phyloP scores from a whole-genome alignment of 306 rosid species.

The Vigna hirtella region DNA sequence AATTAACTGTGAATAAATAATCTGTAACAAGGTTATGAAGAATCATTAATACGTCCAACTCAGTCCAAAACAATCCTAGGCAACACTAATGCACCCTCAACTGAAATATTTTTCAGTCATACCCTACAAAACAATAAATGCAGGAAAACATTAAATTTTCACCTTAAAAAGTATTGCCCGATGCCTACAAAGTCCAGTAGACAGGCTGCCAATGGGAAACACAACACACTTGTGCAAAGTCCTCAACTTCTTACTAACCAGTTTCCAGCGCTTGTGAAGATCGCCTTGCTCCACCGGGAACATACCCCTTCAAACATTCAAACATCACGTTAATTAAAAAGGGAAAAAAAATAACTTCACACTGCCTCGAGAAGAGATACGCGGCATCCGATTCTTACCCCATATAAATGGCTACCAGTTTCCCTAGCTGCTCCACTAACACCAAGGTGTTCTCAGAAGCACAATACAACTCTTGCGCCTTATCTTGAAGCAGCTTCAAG shows the following conservation, averaged over 20 bases:
- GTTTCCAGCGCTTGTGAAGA: conserved; percentile 82
- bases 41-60: conserved; percentile 24
- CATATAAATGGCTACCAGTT: conserved; percentile 91
- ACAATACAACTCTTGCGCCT: conserved; percentile 79
- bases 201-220: conserved; percentile 89
- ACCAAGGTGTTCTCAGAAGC: conserved; percentile 72
- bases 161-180: conserved; percentile 99
- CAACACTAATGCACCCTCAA: conserved; percentile 20
- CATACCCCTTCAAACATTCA: conserved; percentile 66
- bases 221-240: conserved; percentile 80
- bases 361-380: neutral
- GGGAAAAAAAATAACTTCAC: neutral
- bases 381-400: conserved; percentile 60
- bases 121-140: neutral
- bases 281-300: conserved; percentile 88
- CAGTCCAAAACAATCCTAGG: conserved; percentile 6
- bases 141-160: conserved; percentile 23
- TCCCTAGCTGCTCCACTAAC: conserved; percentile 87
- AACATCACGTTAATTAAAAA: neutral
- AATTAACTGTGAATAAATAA: neutral
- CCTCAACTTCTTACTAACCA: conserved; percentile 82
- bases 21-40: conserved; percentile 20
- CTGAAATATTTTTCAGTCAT: neutral
- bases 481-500: conserved; percentile 84
- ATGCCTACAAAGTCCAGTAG: conserved; percentile 92